These are phyloP conservation scores for Cokeromyces recurvatus DNA, from an alignment of 371 early-diverging fungal species.

Conservation along the genomic window DNA sequence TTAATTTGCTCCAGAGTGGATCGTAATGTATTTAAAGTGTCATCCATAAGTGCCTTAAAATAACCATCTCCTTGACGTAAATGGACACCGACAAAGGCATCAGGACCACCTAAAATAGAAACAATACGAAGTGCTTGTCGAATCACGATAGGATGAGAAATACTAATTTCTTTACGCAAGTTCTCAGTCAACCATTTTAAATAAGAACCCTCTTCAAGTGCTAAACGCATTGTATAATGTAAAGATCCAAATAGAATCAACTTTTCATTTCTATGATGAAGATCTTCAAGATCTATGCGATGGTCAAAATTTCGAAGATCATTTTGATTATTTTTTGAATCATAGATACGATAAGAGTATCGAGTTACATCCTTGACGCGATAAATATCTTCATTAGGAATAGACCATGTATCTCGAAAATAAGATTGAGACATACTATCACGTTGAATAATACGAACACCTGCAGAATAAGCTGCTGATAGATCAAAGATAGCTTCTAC, in stretches of 20 bases:
- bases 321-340: conserved; percentile 16
- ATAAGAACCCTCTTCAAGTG: conserved; percentile 15
- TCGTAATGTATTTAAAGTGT: conserved; percentile 27
- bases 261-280: conserved; percentile 27
- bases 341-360: conserved; percentile 47
- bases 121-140: conserved; percentile 22
- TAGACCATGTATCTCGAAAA: conserved; percentile 11
- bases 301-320: conserved; percentile 17
- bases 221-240: conserved; percentile 34
- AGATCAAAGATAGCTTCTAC: conserved; percentile 39
- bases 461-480: conserved; percentile 11
- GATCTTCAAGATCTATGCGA: conserved; percentile 30
- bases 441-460: conserved; percentile 28
- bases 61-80: conserved; percentile 48
- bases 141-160: conserved; percentile 34
- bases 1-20: conserved; percentile 15
- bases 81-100: conserved; percentile 39
- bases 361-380: conserved; percentile 28
- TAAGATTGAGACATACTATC: conserved; percentile 25
- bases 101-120: conserved; percentile 35
- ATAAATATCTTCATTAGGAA: conserved; percentile 19
- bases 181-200: conserved; percentile 19
- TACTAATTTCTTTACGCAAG: conserved; percentile 22
- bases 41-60: conserved; percentile 22
- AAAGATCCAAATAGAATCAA: conserved; percentile 45